Evolutionary conservation across 2,329 filamentous ascomycete genomes (phyloP).

Genomic region (Coniochaeta sp.): DNA sequence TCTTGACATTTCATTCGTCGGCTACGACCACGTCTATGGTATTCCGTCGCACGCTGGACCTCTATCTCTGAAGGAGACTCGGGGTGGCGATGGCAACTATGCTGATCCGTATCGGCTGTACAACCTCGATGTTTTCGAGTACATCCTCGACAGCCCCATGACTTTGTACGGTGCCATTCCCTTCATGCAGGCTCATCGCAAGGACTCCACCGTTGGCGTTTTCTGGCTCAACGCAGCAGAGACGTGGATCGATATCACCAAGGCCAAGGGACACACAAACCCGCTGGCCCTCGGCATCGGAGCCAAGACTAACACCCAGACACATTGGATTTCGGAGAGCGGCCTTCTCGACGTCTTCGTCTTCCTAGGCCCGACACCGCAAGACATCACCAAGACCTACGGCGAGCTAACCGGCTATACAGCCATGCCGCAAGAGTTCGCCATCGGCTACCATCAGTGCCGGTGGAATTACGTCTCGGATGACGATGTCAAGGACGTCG

Average conservation of each 20-base stretch:
- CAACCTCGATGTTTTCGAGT: conserved; percentile 97
- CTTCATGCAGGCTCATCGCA: conserved; percentile 95
- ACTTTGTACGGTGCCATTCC: conserved; percentile 96
- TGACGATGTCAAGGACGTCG: conserved; percentile 93
- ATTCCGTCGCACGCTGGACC: conserved; percentile 90
- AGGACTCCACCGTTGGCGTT: conserved; percentile 86
- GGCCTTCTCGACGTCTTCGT: conserved; percentile 90
- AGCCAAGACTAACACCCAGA: conserved; percentile 69
- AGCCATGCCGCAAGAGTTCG: conserved; percentile 84
- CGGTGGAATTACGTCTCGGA: conserved; percentile 98
- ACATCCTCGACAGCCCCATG: conserved; percentile 95
- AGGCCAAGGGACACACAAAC: conserved; percentile 66
- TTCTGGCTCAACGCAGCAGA: conserved; percentile 98
- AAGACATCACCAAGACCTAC: conserved; percentile 75
- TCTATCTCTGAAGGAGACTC: conserved; percentile 81
- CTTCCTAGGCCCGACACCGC: conserved; percentile 81
- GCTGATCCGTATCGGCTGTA: conserved; percentile 89
- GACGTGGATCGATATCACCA: conserved; percentile 94
- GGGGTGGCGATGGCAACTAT: conserved; percentile 79
- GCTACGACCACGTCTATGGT: conserved; percentile 87
- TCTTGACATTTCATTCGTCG: conserved; percentile 85
- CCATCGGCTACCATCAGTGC: conserved; percentile 93
- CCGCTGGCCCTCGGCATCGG: conserved; percentile 66
- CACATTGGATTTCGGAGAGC: conserved; percentile 94
- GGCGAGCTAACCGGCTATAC: conserved; percentile 87